Conservation (phyloP, 1,284 basidiomycete species). For the Waitea zeae region DNA sequence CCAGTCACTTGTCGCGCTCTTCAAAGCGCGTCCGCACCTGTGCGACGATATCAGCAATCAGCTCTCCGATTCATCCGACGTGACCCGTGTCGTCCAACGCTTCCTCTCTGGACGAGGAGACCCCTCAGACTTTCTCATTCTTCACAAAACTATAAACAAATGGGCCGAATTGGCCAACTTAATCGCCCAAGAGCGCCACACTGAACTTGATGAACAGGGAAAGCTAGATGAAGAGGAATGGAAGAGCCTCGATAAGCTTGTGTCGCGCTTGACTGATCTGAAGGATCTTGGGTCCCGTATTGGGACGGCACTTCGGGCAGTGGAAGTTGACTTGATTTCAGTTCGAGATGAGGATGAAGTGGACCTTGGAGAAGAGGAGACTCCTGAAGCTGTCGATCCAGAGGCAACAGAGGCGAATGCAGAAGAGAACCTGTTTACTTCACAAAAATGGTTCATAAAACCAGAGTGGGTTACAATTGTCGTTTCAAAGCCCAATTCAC, state of each 20-base stretch:
- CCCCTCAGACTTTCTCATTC: slow-evolving; percentile 42
- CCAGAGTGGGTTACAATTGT: slow-evolving; percentile 35
- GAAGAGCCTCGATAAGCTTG: slow-evolving; percentile 33
- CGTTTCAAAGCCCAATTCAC: slow-evolving; percentile 3
- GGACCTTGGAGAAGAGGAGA: background rate
- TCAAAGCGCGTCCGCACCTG: slow-evolving; percentile 46
- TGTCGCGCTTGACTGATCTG: slow-evolving; percentile 40
- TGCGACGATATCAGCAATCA: slow-evolving; percentile 46
- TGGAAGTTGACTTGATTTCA: slow-evolving; percentile 4
- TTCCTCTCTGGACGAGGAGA: slow-evolving; percentile 60
- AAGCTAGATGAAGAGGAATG: slow-evolving; percentile 24
- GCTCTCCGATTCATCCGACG: slow-evolving; percentile 52
- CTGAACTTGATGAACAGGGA: slow-evolving; percentile 28
- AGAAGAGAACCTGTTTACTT: slow-evolving; percentile 2
- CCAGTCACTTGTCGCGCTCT: slow-evolving; percentile 68
- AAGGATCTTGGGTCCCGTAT: slow-evolving; percentile 41
- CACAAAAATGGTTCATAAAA: slow-evolving; percentile 40
- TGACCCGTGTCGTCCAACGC: slow-evolving; percentile 63
- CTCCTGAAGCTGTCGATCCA: slow-evolving; percentile 10
- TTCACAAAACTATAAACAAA: slow-evolving; percentile 39
- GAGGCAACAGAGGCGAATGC: slow-evolving; percentile 9
- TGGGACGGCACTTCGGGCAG: slow-evolving; percentile 23
- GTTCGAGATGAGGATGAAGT: slow-evolving; percentile 10
- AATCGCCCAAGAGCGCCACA: slow-evolving; percentile 33
- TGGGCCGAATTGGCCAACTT: slow-evolving; percentile 36